Percentiles rank a stretch among this genome's conserved stretches.
Evolutionary conservation across 306 rosid species (phyloP).

Genomic region (Astragalus membranaceus): DNA sequence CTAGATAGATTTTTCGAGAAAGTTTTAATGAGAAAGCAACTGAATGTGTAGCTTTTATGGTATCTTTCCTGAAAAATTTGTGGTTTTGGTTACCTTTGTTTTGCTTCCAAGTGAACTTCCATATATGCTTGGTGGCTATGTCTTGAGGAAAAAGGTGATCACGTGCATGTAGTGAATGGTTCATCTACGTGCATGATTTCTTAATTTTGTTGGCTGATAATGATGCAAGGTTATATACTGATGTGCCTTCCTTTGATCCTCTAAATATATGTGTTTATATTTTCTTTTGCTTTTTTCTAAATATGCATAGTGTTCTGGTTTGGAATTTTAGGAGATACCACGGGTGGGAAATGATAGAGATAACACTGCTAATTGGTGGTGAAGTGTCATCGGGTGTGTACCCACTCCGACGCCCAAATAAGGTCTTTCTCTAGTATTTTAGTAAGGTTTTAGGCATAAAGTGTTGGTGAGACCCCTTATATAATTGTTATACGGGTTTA

Average conservation of each 20-base stretch:
- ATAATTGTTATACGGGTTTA: too few relatives aligned
- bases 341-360: too few relatives aligned
- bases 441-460: too few relatives aligned
- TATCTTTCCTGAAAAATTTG: neutral
- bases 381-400: too few relatives aligned
- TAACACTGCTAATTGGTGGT: too few relatives aligned
- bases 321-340: too few relatives aligned
- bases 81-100: neutral
- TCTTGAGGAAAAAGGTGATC: neutral
- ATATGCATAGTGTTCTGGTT: too few relatives aligned
- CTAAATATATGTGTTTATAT: neutral
- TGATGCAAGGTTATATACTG: neutral
- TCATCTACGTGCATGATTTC: conserved; percentile 25
- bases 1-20: conserved; percentile 40
- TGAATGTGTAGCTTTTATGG: conserved; percentile 24
- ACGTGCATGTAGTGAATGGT: neutral
- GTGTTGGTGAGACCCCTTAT: too few relatives aligned
- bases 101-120: neutral
- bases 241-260: neutral
- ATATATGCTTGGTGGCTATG: conserved; percentile 20
- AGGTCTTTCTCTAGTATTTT: too few relatives aligned
- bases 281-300: too few relatives aligned
- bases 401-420: too few relatives aligned
- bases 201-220: neutral
- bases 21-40: conserved; percentile 27